Conservation (phyloP, 495 filamentous ascomycete species). For the Hypoxylon fragiforme region DNA sequence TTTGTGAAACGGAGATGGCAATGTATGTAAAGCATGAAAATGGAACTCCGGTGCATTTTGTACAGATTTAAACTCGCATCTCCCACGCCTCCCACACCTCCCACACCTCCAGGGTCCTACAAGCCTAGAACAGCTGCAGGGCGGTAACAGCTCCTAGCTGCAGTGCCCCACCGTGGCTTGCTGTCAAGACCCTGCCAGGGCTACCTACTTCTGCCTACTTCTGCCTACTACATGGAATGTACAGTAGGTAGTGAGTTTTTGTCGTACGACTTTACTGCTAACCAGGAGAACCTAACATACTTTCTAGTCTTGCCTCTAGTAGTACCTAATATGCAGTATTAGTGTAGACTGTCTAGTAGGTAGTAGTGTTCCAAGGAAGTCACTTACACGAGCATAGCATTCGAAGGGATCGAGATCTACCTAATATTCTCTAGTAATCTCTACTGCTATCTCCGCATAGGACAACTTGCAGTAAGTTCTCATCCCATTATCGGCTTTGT, state of each 20-base stretch:
- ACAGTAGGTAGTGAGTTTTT: no score
- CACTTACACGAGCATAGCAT: slow-evolving; percentile 21
- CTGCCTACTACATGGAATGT: no score
- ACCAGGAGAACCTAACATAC: no score
- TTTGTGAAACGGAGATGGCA: slow-evolving; percentile 17
- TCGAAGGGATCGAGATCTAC: slow-evolving; percentile 30
- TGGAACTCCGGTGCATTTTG: slow-evolving; percentile 10
- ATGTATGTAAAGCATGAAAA: neutral
- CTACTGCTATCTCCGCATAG: no score
- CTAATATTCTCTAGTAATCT: no score
- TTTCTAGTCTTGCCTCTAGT: no score
- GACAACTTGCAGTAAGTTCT: no score
- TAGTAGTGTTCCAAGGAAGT: slow-evolving; percentile 14
- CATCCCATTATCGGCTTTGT: neutral
- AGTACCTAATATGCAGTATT: no score
- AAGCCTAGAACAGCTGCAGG: slow-evolving; percentile 21
- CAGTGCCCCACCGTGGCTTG: slow-evolving; percentile 26
- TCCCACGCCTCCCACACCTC: slow-evolving; percentile 1
- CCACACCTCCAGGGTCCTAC: slow-evolving; percentile 8
- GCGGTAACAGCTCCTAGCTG: slow-evolving; percentile 27
- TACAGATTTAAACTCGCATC: neutral
- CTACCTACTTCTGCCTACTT: slow-evolving; percentile 1
- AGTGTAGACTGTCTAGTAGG: no score
- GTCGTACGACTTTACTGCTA: no score
- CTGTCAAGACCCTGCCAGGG: slow-evolving; percentile 17